Percentiles rank a stretch among this genome's conserved stretches.
These are phyloP conservation scores for Teunomyces cretensis DNA, from an alignment of 805 yeast species.

Conservation along the genomic window DNA sequence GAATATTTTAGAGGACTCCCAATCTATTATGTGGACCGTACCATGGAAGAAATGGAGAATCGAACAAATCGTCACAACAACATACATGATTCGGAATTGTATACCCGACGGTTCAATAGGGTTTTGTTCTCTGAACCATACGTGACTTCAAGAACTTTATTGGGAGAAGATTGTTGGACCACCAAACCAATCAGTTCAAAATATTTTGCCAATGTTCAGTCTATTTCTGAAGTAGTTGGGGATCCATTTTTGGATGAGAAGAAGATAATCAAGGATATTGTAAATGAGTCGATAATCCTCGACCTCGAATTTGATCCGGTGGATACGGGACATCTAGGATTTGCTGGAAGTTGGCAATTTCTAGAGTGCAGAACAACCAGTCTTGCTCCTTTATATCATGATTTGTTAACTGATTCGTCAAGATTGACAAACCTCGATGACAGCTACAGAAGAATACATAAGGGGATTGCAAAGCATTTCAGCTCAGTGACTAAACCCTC, in stretches of 20 bases:
- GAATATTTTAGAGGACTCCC: constrained; percentile 9
- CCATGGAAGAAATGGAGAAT: constrained; percentile 24
- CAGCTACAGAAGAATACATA: constrained; percentile 33
- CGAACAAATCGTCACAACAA: constrained; percentile 5
- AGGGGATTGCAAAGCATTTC: constrained; percentile 14
- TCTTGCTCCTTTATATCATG: constrained; percentile 2
- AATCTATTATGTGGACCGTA: constrained; percentile 27
- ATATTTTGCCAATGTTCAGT: constrained; percentile 50
- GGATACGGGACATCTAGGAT: constrained; percentile 22
- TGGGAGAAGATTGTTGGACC: constrained; percentile 58
- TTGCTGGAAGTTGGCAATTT: constrained; percentile 34
- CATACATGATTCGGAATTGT: not conserved
- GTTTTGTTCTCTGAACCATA: constrained; percentile 23
- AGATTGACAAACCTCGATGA: constrained; percentile 30
- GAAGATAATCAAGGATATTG: constrained; percentile 24
- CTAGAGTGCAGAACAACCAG: constrained; percentile 16
- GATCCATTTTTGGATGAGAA: constrained; percentile 39
- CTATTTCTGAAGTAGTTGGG: constrained; percentile 49
- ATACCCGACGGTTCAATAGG: constrained; percentile 17
- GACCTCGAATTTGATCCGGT: constrained; percentile 37
- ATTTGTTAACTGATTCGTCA: constrained; percentile 10
- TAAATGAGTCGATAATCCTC: constrained; percentile 42
- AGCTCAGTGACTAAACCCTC: constrained; percentile 1
- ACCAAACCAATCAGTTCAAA: constrained; percentile 36
- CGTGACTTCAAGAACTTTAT: constrained; percentile 30